phyloP scores from a whole-genome alignment of 352 stramenopile genomes.

The Globisporangium alternatum region DNA sequence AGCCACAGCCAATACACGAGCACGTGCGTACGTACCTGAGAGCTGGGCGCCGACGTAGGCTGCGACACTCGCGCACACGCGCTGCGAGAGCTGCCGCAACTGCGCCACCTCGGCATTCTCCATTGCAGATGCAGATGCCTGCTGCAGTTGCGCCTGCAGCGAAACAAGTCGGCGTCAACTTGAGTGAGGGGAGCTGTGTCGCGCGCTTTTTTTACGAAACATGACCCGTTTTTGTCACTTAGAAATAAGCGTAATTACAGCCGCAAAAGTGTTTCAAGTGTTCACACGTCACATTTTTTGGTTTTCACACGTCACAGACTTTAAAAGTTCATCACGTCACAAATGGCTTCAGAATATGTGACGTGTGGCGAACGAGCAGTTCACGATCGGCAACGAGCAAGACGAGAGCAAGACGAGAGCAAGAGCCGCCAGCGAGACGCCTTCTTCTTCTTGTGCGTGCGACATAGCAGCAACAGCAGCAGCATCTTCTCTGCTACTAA shows the following conservation, averaged over 20 bases:
- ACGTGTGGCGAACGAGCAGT: constrained; percentile 2
- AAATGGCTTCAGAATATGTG: constrained; percentile 3
- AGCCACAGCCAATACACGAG: neutral
- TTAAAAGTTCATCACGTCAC: constrained; percentile 1
- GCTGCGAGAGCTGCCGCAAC: constrained; percentile 56
- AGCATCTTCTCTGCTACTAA: constrained; percentile 1
- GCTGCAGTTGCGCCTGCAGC: neutral
- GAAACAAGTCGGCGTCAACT: neutral
- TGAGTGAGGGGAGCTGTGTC: neutral
- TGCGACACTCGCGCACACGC: constrained; percentile 65
- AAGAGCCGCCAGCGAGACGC: neutral
- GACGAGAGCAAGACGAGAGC: neutral
- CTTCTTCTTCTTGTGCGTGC: neutral
- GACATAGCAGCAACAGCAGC: neutral
- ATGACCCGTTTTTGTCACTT: neutral
- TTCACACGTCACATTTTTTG: constrained; percentile 11
- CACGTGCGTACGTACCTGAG: constrained; percentile 31
- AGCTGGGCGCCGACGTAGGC: constrained; percentile 68
- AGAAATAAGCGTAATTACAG: constrained; percentile 5
- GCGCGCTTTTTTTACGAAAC: constrained; percentile 1
- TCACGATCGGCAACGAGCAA: neutral
- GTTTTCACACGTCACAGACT: constrained; percentile 12
- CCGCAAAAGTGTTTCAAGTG: neutral
- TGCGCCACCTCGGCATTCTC: constrained; percentile 54
- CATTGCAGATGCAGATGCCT: constrained; percentile 29